Conservation (phyloP, 1,284 basidiomycete genomes). For the Anthracocystis setariae region DNA sequence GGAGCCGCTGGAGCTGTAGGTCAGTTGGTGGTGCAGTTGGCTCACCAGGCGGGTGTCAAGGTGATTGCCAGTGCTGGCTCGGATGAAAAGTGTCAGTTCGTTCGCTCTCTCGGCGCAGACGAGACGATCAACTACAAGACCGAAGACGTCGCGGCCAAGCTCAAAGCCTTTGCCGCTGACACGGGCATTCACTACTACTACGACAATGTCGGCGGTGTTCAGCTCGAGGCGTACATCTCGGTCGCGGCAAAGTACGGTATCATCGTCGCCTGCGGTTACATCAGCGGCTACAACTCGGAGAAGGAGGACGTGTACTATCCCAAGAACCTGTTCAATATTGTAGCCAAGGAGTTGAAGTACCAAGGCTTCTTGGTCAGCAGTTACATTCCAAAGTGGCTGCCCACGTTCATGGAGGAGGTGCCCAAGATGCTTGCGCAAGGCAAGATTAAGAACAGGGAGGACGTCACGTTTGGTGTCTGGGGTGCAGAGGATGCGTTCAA, state of each 20-base stretch:
- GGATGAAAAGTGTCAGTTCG: slow-evolving; percentile 82
- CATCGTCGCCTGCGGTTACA: slow-evolving; percentile 53
- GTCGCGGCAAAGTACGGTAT: slow-evolving; percentile 47
- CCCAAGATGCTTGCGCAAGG: slow-evolving; percentile 46
- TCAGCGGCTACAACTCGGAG: slow-evolving; percentile 49
- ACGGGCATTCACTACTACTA: slow-evolving; percentile 53
- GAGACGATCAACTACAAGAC: slow-evolving; percentile 87
- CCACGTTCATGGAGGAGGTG: slow-evolving; percentile 35
- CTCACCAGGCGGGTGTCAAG: slow-evolving; percentile 71
- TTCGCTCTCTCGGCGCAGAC: slow-evolving; percentile 85
- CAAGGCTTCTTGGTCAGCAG: slow-evolving; percentile 43
- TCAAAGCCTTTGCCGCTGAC: slow-evolving; percentile 44
- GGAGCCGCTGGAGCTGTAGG: slow-evolving; percentile 61
- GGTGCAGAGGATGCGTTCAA: slow-evolving; percentile 49
- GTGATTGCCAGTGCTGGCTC: slow-evolving; percentile 86
- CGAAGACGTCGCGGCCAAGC: slow-evolving; percentile 69
- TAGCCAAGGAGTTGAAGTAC: slow-evolving; percentile 47
- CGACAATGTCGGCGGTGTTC: slow-evolving; percentile 56
- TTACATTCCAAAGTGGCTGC: slow-evolving; percentile 42
- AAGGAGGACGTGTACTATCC: slow-evolving; percentile 46
- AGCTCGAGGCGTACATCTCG: slow-evolving; percentile 51
- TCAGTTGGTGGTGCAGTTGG: slow-evolving; percentile 72
- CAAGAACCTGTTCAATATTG: slow-evolving; percentile 52
- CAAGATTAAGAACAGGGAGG: slow-evolving; percentile 43
- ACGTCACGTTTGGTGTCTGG: slow-evolving; percentile 46